phyloP scores from a whole-genome alignment of 2,329 filamentous ascomycete genomes.

The Parasarocladium wereldwijsianum region DNA sequence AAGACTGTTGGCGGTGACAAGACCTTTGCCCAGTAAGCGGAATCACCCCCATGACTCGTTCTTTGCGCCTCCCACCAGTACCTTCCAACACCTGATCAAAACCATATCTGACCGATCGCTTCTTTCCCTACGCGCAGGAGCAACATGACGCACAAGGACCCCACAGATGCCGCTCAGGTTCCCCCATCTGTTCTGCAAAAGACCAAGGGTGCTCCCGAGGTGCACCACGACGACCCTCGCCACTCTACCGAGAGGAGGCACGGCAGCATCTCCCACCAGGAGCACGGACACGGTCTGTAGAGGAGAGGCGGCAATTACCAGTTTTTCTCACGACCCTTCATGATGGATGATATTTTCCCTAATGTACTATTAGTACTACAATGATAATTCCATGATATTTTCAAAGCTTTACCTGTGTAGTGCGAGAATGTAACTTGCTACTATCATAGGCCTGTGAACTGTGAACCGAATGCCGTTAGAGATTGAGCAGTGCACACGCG shows the following conservation, averaged over 20 bases:
- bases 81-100: background rate
- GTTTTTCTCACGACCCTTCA: conserved; percentile 4
- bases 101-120: no score
- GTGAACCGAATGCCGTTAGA: no score
- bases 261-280: conserved; percentile 32
- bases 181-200: conserved; percentile 37
- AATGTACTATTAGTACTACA: conserved; percentile 4
- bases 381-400: no score
- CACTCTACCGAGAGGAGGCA: conserved; percentile 32
- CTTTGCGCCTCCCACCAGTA: conserved; percentile 7
- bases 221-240: conserved; percentile 27
- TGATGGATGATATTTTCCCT: conserved; percentile 5
- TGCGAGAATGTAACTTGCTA: no score
- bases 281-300: conserved; percentile 31
- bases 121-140: no score
- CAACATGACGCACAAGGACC: conserved; percentile 21
- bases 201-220: conserved; percentile 27
- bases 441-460: no score
- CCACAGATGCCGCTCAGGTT: conserved; percentile 41
- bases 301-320: background rate
- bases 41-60: conserved; percentile 1
- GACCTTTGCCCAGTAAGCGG: conserved; percentile 22
- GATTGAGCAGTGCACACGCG: no score
- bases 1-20: conserved; percentile 40
- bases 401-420: no score